Evolutionary conservation across 192 early-diverging fungal genomes (phyloP).

Genomic region (Coemansia sp.): DNA sequence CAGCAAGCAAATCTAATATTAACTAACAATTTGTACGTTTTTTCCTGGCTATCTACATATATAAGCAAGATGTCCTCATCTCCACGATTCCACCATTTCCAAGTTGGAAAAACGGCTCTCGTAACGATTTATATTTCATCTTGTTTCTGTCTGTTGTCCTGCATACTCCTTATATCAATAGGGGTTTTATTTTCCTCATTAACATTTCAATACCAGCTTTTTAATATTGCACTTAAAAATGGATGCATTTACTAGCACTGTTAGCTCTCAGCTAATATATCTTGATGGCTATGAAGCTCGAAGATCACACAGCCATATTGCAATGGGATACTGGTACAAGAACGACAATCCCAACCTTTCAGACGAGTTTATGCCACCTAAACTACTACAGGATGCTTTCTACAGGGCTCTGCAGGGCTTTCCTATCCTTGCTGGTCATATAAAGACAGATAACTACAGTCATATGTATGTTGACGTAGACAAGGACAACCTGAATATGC

Average conservation of each 20-base stretch:
- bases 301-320: conserved; percentile 5
- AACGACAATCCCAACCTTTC: background rate
- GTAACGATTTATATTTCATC: too few species aligned
- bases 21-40: too few species aligned
- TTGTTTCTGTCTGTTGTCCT: background rate
- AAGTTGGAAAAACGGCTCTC: too few species aligned
- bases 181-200: too few species aligned
- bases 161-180: background rate
- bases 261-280: conserved; percentile 4
- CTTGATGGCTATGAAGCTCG: conserved; percentile 9
- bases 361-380: conserved; percentile 17
- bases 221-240: background rate
- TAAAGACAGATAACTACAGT: too few species aligned
- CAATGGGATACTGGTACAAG: conserved; percentile 11
- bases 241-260: background rate
- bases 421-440: too few species aligned
- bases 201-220: background rate
- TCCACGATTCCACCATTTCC: too few species aligned
- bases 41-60: too few species aligned
- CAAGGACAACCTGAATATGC: conserved; percentile 22
- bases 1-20: too few species aligned
- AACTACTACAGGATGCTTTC: conserved; percentile 10
- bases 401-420: too few species aligned
- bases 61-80: too few species aligned
- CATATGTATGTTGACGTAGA: conserved; percentile 11